Base-by-base conservation (phyloP, 805 yeast species). In the Kluyveromyces aestuarii region DNA sequence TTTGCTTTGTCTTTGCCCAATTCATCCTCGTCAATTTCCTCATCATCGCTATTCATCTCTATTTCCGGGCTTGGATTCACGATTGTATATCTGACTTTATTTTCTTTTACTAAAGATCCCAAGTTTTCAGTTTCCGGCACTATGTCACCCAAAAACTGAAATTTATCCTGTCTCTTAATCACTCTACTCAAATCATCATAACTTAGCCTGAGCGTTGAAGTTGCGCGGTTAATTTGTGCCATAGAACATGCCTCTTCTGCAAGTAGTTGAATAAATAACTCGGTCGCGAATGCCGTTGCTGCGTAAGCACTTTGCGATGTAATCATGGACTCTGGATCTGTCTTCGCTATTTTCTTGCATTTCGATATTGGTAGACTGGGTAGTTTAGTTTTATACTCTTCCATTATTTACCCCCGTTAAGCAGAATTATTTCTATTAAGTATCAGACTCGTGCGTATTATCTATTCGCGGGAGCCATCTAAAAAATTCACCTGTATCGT, bases 231-330 rank as follows among this genome's bases (percentile, higher is more conserved):
- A 37, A 60, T 42, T 30, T 61, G 64, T 11, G 55, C 50, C 43
- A 58, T 33, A 1, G 57, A 47, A 7, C 59, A 18, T 1, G 63
- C 53, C 35, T 61, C 63, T 30, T 49, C 54, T 6, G 56, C 52
- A 6, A 62, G 45, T 3, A 50, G 48, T 37, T 61, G 57, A 1
- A 62, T 48, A 36, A 62, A 58, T 5, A 53, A 46, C 43, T 61
- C 63, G 1, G 63, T 59, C 2, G 64, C 60, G 45, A 61, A 54
- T 6, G 62, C 60, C 0, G 60, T 54, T 13, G 62, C 62, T 2
- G 55, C 52, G 14, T 52, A 50, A 8, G 64, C 65, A n/a, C 52
- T 50, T 16, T 55, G 53, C 4, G 57, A 42, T 9, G 62, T 57
- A 6, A 55, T 49, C 45, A 55, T 49, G 42, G 52, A 57, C 33